Base-by-base conservation (phyloP, 2,329 filamentous ascomycete genomes). In the Diaporthe batatas region DNA sequence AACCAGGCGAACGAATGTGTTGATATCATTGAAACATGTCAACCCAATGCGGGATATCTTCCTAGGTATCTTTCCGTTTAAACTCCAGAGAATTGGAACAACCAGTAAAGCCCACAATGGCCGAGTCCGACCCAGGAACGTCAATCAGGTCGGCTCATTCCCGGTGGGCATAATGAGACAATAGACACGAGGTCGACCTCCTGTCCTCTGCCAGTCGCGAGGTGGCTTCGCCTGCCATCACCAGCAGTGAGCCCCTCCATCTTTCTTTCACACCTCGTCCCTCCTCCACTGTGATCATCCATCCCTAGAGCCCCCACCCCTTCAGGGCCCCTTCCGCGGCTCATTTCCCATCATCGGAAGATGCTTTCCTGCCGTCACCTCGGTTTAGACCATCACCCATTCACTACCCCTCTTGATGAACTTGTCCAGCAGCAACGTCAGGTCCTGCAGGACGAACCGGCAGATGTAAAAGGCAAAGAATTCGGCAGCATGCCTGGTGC, bases 391-490 rank as follows among this genome's bases (percentile, higher is more conserved):
- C 23, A 86, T 78, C 72, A 98, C 95, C 96, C 96, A 99, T 86
- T 99, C 96, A 78, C 93, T 97, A 32, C 96, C 95, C 76, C 95
- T 91, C 87, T 99, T 99, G 81, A 99, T 92, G 79, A 96, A 98
- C 81, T 98, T 99, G 82, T 99, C 96, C 77, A 99, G 86, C 85
- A 99, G 87, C 80, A 96, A 82, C 51, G 91, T 89, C 74, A 99
- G 84, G 81, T 99, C 96, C 5, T 91, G 88, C 74, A 99, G 86
- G n/a, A 95, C 95, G 81, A 99, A 99, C 23, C 96, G 92, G 82
- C 96, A 98, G 36, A 99, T 89, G 81, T 96, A 98, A 82, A 99
- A 98, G 21, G 93, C 95, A 81, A 99, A 99, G 83, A 99, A 99
- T 83, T 99, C 96, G 44, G 96, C 94, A 10, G 96, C 96, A 81